A percentile compares a stretch with the other conserved stretches of the same genome.
phyloP scores from a whole-genome alignment of 169 alveolate genomes.

The Hepatocystis sp. region DNA sequence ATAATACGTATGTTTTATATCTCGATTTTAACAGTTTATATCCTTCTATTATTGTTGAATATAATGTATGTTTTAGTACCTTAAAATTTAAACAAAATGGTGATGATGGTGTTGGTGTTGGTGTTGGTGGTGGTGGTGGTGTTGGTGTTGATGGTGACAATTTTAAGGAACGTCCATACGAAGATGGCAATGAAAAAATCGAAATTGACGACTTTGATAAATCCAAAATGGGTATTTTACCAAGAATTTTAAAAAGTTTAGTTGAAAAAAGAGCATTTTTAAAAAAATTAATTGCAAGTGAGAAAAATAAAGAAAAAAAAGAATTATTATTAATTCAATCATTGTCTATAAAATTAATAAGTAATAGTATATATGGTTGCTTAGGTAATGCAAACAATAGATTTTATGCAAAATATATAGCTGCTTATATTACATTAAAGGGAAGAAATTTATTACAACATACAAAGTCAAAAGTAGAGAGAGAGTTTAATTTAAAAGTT shows the following conservation, averaged over 20 bases:
- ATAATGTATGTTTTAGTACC: constrained; percentile 98
- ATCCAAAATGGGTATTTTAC: constrained; percentile 88
- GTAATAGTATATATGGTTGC: constrained; percentile 99
- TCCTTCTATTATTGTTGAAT: constrained; percentile 99
- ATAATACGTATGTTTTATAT: constrained; percentile 95
- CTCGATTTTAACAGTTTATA: constrained; percentile 99
- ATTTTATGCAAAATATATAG: constrained; percentile 98
- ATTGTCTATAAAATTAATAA: constrained; percentile 97
- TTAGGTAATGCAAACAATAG: constrained; percentile 97
- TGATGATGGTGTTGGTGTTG: constrained; percentile 6
- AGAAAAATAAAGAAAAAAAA: constrained; percentile 87
- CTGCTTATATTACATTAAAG: constrained; percentile 97
- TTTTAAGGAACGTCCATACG: constrained; percentile 72
- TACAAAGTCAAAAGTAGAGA: constrained; percentile 95
- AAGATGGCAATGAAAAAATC: constrained; percentile 51
- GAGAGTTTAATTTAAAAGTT: constrained; percentile 91
- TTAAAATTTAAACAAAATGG: constrained; percentile 72
- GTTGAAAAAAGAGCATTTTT: constrained; percentile 86
- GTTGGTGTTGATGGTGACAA: constrained; percentile 80
- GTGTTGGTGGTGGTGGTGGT: constrained; percentile 46
- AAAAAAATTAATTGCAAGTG: constrained; percentile 80
- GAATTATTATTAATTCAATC: constrained; percentile 94
- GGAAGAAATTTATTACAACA: constrained; percentile 85
- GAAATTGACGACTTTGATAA: constrained; percentile 74
- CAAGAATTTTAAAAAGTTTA: constrained; percentile 90